Evolutionary conservation across 2,329 filamentous ascomycete genomes (phyloP), one percentile per base, ranked within the genome.

Genomic region (Colletotrichum coccodes): DNA sequence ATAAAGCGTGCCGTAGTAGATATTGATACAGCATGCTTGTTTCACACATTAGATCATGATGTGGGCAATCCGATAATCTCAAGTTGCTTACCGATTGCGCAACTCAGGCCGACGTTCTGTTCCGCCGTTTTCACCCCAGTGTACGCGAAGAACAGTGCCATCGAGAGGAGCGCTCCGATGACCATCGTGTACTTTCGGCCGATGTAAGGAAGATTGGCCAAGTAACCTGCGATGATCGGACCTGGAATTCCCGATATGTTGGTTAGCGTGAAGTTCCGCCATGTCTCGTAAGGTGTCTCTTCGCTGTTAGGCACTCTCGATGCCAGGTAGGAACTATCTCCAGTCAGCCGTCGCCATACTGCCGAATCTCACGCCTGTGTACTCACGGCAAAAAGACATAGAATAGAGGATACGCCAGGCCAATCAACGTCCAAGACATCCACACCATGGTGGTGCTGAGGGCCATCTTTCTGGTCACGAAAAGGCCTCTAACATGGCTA

Each of bases 141-240:
- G 77, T 94, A 94, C 5, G 87, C 90, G 74, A 94, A 94, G 82
- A 94, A 93, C 78, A 94, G 92, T 3, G 83, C 83, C 84, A 91
- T 88, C 21, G 90, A 92, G 40, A 91, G 73, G 6, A 93, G 77
- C 0, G 91, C 90, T 2, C 91, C 91, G 50, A 92, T 84, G 18
- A 85, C 84, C 87, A 91, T 89, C 18, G 89, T 91, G 73, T 91
- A 90, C 65, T 85, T 84, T 47, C 91, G 84, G 3, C 91, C 91
- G 70, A 91, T 84, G 32, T 88, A 76, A 64, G 78, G 81, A 3
- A 82, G 81, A 70, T 89, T 86, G 76, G 89, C 91, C 83, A 94
- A 85, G 75, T 84, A 88, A 0, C 89, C 91, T 0, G 92, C 92
- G 0, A 94, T 79, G 1, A 94, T 83, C 0, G 92, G 92, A 0